These are phyloP conservation scores for Austroboletus eburneus DNA, from an alignment of 768 basidiomycete species.

Conservation along the genomic window DNA sequence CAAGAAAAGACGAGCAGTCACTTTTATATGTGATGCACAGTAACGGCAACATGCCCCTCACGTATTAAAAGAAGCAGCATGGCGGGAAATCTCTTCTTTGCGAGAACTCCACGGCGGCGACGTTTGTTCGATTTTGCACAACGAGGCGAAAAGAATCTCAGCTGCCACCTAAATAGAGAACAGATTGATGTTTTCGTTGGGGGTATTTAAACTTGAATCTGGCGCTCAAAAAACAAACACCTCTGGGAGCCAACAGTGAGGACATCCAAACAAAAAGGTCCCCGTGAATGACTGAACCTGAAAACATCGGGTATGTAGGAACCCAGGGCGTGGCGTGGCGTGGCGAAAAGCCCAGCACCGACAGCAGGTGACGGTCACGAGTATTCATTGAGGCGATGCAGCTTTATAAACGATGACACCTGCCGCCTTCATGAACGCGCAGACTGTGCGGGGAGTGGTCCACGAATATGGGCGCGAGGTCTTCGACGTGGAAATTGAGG, in stretches of 20 bases:
- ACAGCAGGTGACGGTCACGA: no score
- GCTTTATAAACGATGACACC: no score
- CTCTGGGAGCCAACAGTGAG: no score
- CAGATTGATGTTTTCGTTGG: background rate
- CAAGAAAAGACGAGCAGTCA: conserved; percentile 1
- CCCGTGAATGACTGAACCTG: no score
- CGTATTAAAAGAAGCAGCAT: conserved; percentile 27
- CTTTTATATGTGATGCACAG: conserved; percentile 10
- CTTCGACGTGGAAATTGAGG: no score
- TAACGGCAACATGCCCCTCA: conserved; percentile 13
- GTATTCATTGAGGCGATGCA: no score
- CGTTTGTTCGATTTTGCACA: conserved; percentile 2
- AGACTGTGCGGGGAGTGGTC: no score
- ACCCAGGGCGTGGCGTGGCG: conserved; percentile 1
- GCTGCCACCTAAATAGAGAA: background rate
- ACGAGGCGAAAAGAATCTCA: background rate
- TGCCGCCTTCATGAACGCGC: no score
- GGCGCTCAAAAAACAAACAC: background rate
- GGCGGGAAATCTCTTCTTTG: conserved; percentile 19
- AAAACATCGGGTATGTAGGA: background rate
- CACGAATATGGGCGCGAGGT: no score
- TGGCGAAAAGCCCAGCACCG: background rate
- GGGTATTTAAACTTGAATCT: background rate
- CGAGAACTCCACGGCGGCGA: conserved; percentile 14
- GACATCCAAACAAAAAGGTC: no score